phyloP scores from a whole-genome alignment of 2,329 filamentous ascomycete genomes.

The Bisporella sp. region DNA sequence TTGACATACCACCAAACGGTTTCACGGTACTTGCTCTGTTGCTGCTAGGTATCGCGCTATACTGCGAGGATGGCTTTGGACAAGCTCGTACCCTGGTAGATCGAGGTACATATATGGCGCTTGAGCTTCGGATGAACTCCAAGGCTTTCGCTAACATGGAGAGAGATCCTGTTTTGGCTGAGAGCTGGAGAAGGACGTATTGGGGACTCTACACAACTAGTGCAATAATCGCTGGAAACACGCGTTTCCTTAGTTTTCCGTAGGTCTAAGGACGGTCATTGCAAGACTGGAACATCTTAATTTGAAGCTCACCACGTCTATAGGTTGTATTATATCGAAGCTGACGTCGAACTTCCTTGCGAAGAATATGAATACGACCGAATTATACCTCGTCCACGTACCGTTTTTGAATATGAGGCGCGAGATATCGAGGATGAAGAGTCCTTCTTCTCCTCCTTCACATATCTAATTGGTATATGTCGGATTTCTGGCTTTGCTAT shows the following conservation, averaged over 20 bases:
- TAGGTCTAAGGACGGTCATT: constrained; percentile 31
- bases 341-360: constrained; percentile 29
- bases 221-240: too few species aligned
- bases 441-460: constrained; percentile 29
- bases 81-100: constrained; percentile 28
- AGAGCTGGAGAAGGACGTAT: too few species aligned
- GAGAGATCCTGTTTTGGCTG: too few species aligned
- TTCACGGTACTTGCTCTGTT: constrained; percentile 32
- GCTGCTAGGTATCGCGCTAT: constrained; percentile 30
- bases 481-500: constrained; percentile 2
- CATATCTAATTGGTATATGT: constrained; percentile 29
- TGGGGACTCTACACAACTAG: too few species aligned
- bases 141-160: constrained; percentile 43
- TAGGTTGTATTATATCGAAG: too few species aligned
- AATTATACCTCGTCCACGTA: constrained; percentile 27
- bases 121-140: constrained; percentile 53
- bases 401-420: constrained; percentile 26
- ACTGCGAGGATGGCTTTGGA: constrained; percentile 26
- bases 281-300: constrained; percentile 13
- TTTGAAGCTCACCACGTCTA: too few species aligned
- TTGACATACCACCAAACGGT: constrained; percentile 21
- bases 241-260: too few species aligned
- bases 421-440: constrained; percentile 22
- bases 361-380: constrained; percentile 34
- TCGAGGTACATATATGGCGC: constrained; percentile 48